These are phyloP conservation scores for Penicillium sp. DNA, from an alignment of 2,329 filamentous ascomycete species.

Conservation along the genomic window DNA sequence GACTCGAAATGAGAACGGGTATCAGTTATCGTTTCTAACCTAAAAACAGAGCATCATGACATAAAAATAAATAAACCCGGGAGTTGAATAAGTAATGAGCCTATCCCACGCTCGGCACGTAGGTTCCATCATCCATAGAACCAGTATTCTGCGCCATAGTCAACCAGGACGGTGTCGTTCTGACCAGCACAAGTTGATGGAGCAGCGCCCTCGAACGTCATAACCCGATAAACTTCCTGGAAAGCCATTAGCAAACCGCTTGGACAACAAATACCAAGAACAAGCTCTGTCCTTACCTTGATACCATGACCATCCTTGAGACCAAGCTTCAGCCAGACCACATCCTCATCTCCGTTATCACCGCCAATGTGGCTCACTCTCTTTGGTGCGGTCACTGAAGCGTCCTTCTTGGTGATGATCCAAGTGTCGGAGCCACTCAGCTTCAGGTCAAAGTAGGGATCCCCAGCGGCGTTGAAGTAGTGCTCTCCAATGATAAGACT, in stretches of 20 bases:
- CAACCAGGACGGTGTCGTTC: conserved; percentile 33
- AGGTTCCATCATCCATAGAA: conserved; percentile 38
- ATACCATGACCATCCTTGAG: conserved; percentile 31
- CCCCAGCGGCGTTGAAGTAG: conserved; percentile 33
- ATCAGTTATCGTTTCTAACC: neutral
- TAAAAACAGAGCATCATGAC: neutral
- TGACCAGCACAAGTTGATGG: conserved; percentile 39
- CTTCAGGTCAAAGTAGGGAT: conserved; percentile 38
- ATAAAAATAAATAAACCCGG: neutral
- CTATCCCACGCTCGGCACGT: neutral
- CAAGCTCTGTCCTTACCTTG: conserved; percentile 27
- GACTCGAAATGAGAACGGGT: neutral
- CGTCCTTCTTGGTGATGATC: conserved; percentile 30
- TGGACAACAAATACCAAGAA: neutral
- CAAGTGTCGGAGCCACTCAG: conserved; percentile 28
- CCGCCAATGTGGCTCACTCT: conserved; percentile 9
- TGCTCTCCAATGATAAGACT: conserved; percentile 40
- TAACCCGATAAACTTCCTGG: conserved; percentile 46
- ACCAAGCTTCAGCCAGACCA: conserved; percentile 39
- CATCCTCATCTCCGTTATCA: conserved; percentile 19
- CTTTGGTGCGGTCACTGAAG: conserved; percentile 31
- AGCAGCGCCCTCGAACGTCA: conserved; percentile 40
- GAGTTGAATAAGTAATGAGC: neutral
- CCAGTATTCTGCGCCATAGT: conserved; percentile 49
- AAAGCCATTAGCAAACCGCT: conserved; percentile 9